Base-by-base conservation (phyloP, 2,329 filamentous ascomycete genomes). In the Bretziella fagacearum region DNA sequence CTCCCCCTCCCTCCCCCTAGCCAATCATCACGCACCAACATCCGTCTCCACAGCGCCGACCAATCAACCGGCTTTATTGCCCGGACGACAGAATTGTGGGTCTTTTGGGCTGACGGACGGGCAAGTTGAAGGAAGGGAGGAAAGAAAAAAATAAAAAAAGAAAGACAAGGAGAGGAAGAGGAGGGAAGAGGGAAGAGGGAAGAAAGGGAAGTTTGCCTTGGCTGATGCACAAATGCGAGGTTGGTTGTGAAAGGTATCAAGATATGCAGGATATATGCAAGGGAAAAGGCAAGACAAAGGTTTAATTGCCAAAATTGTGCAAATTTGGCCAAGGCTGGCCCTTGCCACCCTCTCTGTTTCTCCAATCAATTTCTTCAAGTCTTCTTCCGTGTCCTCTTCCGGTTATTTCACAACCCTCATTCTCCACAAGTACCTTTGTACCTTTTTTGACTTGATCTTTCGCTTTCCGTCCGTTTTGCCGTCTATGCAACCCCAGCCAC, bases 401-500 rank as follows among this genome's bases (percentile, higher is more conserved):
- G 17, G 13, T 18, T 18, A 25, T 40, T 18, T 40, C n/a, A 13
- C 17, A 10, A 33, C 17, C 6, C 13, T 15, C 13, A 33, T 15
- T 33, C 30, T 5, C 17, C 30, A 33, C 30, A 33, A n/a, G n/a
- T n/a, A n/a, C n/a, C n/a, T 33, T 29, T 6, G 6, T 17, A 7
- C 15, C 5, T 36, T 7, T 15, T n/a, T 36, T 22, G 11, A 8
- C 17, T 10, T 6, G 20, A 10, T 7, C 15, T 39, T 7, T 20
- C 18, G 8, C 18, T 20, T 23, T 18, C 8, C 6, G 8, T 20
- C 29, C 27, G n/a, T 23, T 33, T 17, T n/a, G 26, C 17, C 18
- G n/a, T 18, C 47, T 40, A 29, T 43, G 49, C 44, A 46, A 45
- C 32, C 49, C 44, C 36, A 42, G 43, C 29, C 46, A 15, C 42